Conservation (phyloP, 345 rosid genomes). For the Lumnitzera racemosa region DNA sequence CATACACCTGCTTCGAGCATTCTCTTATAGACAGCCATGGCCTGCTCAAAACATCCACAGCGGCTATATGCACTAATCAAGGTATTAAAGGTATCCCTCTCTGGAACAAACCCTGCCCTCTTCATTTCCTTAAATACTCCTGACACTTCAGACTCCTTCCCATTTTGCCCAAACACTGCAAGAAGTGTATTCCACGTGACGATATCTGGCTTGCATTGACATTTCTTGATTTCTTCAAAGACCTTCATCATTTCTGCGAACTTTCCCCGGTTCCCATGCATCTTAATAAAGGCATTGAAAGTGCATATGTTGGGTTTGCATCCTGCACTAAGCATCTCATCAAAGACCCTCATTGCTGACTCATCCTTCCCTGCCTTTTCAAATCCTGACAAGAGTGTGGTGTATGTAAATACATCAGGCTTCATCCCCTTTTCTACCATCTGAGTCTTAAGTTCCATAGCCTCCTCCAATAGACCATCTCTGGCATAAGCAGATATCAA, state of each 20-base stretch:
- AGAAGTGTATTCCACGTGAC: conserved; percentile 94
- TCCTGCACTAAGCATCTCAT: conserved; percentile 70
- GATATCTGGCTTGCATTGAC: conserved; percentile 63
- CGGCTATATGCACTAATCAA: conserved; percentile 87
- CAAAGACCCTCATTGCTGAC: conserved; percentile 59
- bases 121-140: conserved; percentile 97
- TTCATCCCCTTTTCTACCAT: conserved; percentile 61
- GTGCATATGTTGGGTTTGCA: conserved; percentile 92
- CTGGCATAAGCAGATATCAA: conserved; percentile 81
- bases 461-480: conserved; percentile 70
- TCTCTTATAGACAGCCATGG: conserved; percentile 72
- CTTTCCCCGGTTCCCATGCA: conserved; percentile 85
- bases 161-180: conserved; percentile 89
- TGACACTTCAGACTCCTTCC: conserved; percentile 81
- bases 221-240: conserved; percentile 67
- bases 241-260: conserved; percentile 90
- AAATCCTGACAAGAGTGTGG: conserved; percentile 82
- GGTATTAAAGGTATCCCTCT: conserved; percentile 89
- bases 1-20: conserved; percentile 83
- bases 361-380: conserved; percentile 86
- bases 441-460: conserved; percentile 65
- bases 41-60: conserved; percentile 82
- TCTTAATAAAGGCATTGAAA: conserved; percentile 86
- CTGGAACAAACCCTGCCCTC: conserved; percentile 89
- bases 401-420: conserved; percentile 95